Base-by-base conservation (phyloP, 495 filamentous ascomycete species). In the Penicillium manginii region DNA sequence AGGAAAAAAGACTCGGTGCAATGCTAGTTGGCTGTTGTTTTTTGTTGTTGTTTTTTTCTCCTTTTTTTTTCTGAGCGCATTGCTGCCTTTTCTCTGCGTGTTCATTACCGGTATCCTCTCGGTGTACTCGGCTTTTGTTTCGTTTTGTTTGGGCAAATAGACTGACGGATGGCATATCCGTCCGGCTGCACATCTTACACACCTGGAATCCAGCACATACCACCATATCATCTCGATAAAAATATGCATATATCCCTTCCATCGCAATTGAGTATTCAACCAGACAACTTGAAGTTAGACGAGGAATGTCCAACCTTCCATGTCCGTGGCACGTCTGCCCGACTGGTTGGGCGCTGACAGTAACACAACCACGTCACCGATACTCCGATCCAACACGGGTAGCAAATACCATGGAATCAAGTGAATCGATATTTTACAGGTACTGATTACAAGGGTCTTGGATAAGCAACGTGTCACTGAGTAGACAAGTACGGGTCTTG, bases 401-500 rank as follows among this genome's bases (percentile, higher is more conserved):
- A 8, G 26, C 3, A 29, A 29, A 29, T 29, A n/a, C n/a, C n/a
- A n/a, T 29, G 6, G 26, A 29, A 29, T 29, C 1, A 29, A 29
- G 26, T 8, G 3, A 2, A 26, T 26, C 23, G 23, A 26, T 26
- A 26, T 26, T 26, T 26, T 26, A 26, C 23, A 6, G 3, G 23
- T 29, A 29, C 2, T 8, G 26, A 29, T 29, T 29, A 29, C 26
- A 8, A 29, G 0, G 9, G 26, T 29, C 26, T 29, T 29, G 26
- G 9, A 29, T 8, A 29, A 29, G 26, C 9, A 29, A 37, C 14
- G 35, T 37, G 35, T 29, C 26, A 29, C 6, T 29, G 26, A 29
- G 26, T 29, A 37, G 35, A 37, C 45, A 47, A 47, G 45, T 47
- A 47, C 45, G 45, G 50, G 54, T 61, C 43, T 59, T 65, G 37